A percentile compares a stretch with the other conserved stretches of the same genome.
Conservation (phyloP, 345 rosid species). For the Bruguiera gymnorhiza region DNA sequence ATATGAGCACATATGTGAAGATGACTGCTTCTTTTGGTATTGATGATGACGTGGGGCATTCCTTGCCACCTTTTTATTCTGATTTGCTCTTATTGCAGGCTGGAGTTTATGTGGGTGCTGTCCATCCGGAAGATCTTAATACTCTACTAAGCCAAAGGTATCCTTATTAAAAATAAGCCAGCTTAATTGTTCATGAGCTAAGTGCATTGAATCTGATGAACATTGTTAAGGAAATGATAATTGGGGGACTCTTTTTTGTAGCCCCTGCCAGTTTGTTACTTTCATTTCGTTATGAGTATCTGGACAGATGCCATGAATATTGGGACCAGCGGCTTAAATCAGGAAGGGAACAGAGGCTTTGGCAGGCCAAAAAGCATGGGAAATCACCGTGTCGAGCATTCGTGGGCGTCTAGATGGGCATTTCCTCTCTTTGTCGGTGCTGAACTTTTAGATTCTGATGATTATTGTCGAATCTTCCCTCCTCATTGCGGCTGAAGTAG, state of each 20-base stretch:
- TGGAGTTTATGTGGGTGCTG: slow-evolving; percentile 62
- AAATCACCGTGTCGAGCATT: slow-evolving; percentile 68
- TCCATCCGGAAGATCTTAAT: not conserved
- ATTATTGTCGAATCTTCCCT: not conserved
- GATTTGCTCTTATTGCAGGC: slow-evolving; percentile 30
- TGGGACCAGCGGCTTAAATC: slow-evolving; percentile 67
- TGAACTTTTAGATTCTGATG: not conserved
- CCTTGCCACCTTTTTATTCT: not conserved
- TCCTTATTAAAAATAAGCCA: not conserved
- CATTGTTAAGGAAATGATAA: not conserved
- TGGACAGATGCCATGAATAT: slow-evolving; percentile 61
- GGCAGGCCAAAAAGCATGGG: slow-evolving; percentile 78
- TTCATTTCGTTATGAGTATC: not conserved
- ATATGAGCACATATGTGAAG: not conserved
- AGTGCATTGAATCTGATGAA: not conserved
- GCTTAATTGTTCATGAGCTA: not conserved
- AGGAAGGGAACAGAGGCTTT: slow-evolving; percentile 67
- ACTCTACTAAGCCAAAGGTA: not conserved
- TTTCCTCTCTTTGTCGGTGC: not conserved
- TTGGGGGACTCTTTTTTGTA: not conserved
- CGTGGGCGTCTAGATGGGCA: slow-evolving; percentile 40
- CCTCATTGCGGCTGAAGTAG: not conserved
- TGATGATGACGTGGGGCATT: not conserved
- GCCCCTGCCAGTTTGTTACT: not conserved
- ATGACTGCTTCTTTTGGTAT: not conserved